Conservation (phyloP, 768 basidiomycete species). For the Leccinum barrowsii region DNA sequence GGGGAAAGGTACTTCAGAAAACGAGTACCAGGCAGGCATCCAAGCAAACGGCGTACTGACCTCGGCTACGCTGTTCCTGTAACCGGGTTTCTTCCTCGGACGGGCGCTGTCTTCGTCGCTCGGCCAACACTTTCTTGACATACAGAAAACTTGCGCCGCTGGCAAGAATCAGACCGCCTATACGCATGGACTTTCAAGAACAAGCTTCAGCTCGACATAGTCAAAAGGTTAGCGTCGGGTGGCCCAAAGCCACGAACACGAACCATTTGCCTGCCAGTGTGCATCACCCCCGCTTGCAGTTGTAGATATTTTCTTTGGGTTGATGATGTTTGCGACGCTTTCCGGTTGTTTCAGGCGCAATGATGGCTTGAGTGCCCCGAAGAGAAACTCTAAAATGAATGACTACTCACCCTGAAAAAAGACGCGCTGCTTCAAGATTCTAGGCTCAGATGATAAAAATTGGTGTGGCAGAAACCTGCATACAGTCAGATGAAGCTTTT, state of each 20-base stretch:
- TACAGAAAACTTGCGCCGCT: constrained; percentile 31
- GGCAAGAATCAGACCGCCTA: constrained; percentile 27
- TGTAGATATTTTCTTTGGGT: neutral
- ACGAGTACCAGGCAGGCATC: neutral
- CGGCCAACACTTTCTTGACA: constrained; percentile 27
- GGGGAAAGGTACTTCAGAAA: constrained; percentile 12
- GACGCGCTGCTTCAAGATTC: neutral
- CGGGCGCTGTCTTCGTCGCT: constrained; percentile 22
- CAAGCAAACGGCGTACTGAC: constrained; percentile 1
- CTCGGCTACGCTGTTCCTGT: constrained; percentile 6
- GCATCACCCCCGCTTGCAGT: constrained; percentile 9
- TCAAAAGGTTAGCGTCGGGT: neutral
- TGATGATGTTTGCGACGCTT: neutral
- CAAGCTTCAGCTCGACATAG: neutral
- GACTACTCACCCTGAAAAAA: constrained; percentile 11
- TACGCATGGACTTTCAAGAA: constrained; percentile 18
- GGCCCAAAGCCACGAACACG: constrained; percentile 1
- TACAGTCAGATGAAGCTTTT: neutral
- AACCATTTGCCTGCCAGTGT: constrained; percentile 14
- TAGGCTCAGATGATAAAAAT: neutral
- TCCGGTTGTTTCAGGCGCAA: neutral
- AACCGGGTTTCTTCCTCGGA: constrained; percentile 17
- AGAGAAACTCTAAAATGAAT: neutral
- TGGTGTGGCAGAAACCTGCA: constrained; percentile 4
- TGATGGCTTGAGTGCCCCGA: neutral